Percentiles rank a stretch among this genome's conserved stretches.
Evolutionary conservation across 441 rosid genomes (phyloP).

Genomic region (Capsella rubella): DNA sequence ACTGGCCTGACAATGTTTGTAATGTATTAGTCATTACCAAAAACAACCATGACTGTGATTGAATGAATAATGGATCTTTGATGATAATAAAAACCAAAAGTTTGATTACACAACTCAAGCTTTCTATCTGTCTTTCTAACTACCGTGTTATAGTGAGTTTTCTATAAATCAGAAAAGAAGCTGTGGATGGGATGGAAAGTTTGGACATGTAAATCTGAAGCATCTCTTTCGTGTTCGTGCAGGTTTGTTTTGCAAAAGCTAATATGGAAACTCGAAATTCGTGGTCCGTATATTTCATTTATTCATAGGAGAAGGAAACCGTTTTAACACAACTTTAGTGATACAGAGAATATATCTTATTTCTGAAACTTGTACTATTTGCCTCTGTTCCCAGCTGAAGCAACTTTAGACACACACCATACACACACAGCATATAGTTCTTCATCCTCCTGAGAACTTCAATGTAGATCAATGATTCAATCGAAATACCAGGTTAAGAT

Average conservation of each 20-base stretch:
- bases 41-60: slow-evolving; percentile 35
- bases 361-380: slow-evolving; percentile 19
- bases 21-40: slow-evolving; percentile 42
- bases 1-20: slow-evolving; percentile 42
- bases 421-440: slow-evolving; percentile 15
- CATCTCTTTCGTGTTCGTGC: slow-evolving; percentile 92
- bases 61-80: slow-evolving; percentile 43
- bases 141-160: slow-evolving; percentile 39
- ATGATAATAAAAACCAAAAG: slow-evolving; percentile 10
- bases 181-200: slow-evolving; percentile 47
- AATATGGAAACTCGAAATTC: slow-evolving; percentile 67
- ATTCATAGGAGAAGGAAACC: slow-evolving; percentile 45
- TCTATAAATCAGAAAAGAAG: slow-evolving; percentile 44
- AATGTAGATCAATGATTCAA: background rate
- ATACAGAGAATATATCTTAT: slow-evolving; percentile 28
- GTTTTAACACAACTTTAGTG: slow-evolving; percentile 36
- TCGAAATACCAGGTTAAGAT: slow-evolving; percentile 12
- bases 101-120: slow-evolving; percentile 29
- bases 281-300: slow-evolving; percentile 69
- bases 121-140: slow-evolving; percentile 16
- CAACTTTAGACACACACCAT: slow-evolving; percentile 30
- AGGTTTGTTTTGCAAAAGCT: slow-evolving; percentile 96
- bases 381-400: slow-evolving; percentile 26
- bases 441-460: background rate
- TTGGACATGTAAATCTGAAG: slow-evolving; percentile 73